phyloP scores from a whole-genome alignment of 257 asterid species.

The Cruciata laevipes region DNA sequence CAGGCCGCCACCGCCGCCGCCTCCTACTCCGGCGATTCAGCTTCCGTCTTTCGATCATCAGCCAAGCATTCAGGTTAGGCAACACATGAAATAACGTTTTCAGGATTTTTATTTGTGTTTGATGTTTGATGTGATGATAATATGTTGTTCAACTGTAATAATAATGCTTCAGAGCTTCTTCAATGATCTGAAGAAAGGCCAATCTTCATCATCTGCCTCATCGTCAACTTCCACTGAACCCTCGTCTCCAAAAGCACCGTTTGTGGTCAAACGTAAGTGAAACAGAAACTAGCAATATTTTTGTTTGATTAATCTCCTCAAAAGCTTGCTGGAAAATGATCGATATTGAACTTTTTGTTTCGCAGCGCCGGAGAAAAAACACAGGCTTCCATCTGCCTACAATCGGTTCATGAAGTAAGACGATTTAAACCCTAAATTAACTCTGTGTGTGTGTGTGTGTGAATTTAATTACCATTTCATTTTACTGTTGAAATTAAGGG shows the following conservation, averaged over 20 bases:
- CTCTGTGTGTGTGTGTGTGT: too few relatives aligned
- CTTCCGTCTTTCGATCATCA: constrained; percentile 62
- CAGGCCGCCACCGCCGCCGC: constrained; percentile 52
- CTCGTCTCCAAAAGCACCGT: constrained; percentile 69
- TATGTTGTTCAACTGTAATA: not conserved
- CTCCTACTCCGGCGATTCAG: constrained; percentile 32
- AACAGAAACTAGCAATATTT: not conserved
- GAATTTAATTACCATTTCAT: not conserved
- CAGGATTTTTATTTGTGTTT: too few relatives aligned
- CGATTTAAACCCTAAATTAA: too few relatives aligned
- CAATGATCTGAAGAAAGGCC: constrained; percentile 58
- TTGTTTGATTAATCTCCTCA: not conserved
- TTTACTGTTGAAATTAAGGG: constrained; percentile 35
- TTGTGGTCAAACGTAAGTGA: constrained; percentile 76
- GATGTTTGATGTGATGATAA: too few relatives aligned
- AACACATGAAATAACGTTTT: not conserved
- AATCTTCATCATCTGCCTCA: constrained; percentile 48
- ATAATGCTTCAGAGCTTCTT: constrained; percentile 42
- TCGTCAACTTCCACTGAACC: constrained; percentile 61
- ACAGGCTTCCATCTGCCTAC: constrained; percentile 97
- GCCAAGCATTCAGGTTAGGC: constrained; percentile 31
- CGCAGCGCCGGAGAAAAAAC: constrained; percentile 94
- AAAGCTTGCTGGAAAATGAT: not conserved
- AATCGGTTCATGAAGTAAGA: constrained; percentile 95
- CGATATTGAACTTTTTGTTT: not conserved